Conservation (phyloP, 2,329 filamentous ascomycete genomes). For the Nemania sp. region DNA sequence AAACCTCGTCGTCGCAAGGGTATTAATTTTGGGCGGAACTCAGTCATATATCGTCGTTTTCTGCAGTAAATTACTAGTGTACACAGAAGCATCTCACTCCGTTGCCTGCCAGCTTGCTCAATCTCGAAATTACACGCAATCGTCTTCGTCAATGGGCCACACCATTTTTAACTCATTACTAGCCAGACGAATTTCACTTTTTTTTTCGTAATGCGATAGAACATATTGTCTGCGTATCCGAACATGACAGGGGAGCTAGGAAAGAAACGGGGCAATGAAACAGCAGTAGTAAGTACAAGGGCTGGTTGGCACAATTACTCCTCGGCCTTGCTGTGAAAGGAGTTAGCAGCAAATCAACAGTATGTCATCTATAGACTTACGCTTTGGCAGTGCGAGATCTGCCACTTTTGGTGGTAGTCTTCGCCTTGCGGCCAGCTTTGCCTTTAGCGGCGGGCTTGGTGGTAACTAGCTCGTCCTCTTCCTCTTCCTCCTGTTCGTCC, state of each 20-base stretch:
- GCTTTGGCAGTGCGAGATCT: constrained; percentile 33
- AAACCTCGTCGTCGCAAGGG: constrained; percentile 28
- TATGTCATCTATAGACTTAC: constrained; percentile 14
- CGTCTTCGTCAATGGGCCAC: not conserved
- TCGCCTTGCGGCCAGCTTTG: constrained; percentile 48
- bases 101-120: constrained; percentile 9
- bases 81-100: constrained; percentile 17
- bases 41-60: constrained; percentile 12
- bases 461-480: constrained; percentile 43
- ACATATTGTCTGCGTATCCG: not conserved
- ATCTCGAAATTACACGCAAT: constrained; percentile 7
- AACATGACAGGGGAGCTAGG: constrained; percentile 11
- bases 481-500: constrained; percentile 36
- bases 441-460: constrained; percentile 48
- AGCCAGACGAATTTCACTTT: not conserved
- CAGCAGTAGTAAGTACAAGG: constrained; percentile 7
- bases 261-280: constrained; percentile 17
- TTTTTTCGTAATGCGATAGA: not conserved
- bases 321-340: constrained; percentile 10
- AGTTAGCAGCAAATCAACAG: constrained; percentile 4
- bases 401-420: constrained; percentile 41
- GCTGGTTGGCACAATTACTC: constrained; percentile 10
- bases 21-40: constrained; percentile 5
- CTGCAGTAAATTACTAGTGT: constrained; percentile 24
- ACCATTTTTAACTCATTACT: constrained; percentile 17